These are phyloP conservation scores for Tetrapisispora phaffii DNA, from an alignment of 805 yeast genomes.

Conservation along the genomic window DNA sequence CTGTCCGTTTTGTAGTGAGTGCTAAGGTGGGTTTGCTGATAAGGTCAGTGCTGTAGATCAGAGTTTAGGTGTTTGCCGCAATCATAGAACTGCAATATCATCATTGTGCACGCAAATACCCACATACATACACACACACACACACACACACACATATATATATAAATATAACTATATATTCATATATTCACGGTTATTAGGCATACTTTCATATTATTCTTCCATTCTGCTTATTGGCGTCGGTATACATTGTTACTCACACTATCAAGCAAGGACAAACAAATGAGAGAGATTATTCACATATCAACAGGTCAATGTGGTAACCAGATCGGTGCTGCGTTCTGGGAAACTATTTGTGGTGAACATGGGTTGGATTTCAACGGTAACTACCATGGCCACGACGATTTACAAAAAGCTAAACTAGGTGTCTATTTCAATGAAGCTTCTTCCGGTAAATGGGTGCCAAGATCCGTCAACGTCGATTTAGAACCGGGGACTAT, in stretches of 20 bases:
- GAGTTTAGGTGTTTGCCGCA: too few species aligned
- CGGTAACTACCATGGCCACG: constrained; percentile 59
- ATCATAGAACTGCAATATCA: too few species aligned
- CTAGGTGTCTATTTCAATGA: constrained; percentile 82
- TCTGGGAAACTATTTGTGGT: constrained; percentile 86
- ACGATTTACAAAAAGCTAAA: constrained; percentile 44
- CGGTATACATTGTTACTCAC: background rate
- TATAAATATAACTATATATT: background rate
- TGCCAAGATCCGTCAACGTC: constrained; percentile 85
- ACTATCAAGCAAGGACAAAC: background rate
- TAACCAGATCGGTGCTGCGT: constrained; percentile 94
- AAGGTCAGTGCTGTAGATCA: too few species aligned
- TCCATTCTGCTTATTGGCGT: background rate
- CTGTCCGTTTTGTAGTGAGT: too few species aligned
- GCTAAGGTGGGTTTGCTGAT: too few species aligned
- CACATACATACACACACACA: background rate
- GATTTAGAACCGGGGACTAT: constrained; percentile 94
- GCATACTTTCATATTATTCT: too few species aligned
- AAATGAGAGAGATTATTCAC: constrained; percentile 54
- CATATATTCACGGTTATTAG: too few species aligned
- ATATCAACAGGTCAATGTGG: constrained; percentile 98
- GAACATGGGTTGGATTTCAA: constrained; percentile 73
- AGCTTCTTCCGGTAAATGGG: constrained; percentile 79
- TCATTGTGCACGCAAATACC: too few species aligned
- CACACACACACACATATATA: background rate